phyloP scores from a whole-genome alignment of 2,329 filamentous ascomycete genomes.

The Trichoderma guizhouense region DNA sequence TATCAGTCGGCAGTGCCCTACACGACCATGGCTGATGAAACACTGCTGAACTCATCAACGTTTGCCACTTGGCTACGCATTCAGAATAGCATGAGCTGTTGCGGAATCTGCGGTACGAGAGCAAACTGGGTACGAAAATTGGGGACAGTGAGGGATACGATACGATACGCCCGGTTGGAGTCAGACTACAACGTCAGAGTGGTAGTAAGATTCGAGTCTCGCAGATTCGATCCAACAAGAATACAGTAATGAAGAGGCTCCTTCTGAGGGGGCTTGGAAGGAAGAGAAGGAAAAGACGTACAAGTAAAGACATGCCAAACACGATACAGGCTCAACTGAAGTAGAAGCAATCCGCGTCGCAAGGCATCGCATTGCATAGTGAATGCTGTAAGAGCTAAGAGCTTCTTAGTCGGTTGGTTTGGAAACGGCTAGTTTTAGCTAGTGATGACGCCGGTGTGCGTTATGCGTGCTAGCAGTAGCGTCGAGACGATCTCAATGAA shows the following conservation, averaged over 20 bases:
- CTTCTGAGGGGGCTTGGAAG: background rate
- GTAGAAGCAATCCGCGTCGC: background rate
- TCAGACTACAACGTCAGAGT: background rate
- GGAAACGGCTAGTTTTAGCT: background rate
- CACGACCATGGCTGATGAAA: background rate
- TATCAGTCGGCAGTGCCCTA: background rate
- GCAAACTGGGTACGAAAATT: background rate
- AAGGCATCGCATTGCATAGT: background rate
- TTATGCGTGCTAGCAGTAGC: slow-evolving; percentile 2
- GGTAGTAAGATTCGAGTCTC: background rate
- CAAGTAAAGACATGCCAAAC: background rate
- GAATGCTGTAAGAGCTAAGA: background rate
- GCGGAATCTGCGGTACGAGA: background rate
- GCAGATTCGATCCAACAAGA: background rate
- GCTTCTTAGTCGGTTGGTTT: background rate
- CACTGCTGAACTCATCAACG: background rate
- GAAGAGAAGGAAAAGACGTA: background rate
- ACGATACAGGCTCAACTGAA: background rate
- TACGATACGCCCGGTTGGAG: background rate
- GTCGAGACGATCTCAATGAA: background rate
- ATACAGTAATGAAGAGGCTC: background rate
- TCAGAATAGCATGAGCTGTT: background rate
- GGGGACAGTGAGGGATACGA: background rate
- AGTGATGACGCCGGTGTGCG: background rate
- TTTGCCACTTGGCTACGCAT: background rate